A percentile compares a stretch with the other conserved stretches of the same genome.
Evolutionary conservation across 2,329 filamentous ascomycete species (phyloP).

Genomic region (Hymenoscyphus infarciens): DNA sequence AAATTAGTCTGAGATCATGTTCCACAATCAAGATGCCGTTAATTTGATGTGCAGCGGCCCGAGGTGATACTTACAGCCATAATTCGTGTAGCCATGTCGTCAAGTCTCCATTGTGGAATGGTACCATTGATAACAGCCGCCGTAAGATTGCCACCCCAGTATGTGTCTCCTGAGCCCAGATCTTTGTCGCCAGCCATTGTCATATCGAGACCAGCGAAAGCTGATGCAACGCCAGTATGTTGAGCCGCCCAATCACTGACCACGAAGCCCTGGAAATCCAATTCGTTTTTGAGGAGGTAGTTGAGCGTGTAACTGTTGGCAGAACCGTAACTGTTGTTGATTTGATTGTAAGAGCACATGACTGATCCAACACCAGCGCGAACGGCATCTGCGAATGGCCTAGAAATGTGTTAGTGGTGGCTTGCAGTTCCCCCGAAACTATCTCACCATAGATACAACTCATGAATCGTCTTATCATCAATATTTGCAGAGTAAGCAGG

Average conservation of each 20-base stretch:
- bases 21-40: neutral
- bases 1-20: neutral
- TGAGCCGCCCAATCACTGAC: conserved; percentile 79
- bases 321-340: conserved; percentile 78
- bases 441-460: conserved; percentile 53
- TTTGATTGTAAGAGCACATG: conserved; percentile 71
- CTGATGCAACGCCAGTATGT: conserved; percentile 63
- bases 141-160: conserved; percentile 83
- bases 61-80: conserved; percentile 49
- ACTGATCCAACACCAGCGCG: conserved; percentile 73
- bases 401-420: conserved; percentile 18
- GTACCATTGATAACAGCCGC: conserved; percentile 86
- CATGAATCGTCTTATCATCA: conserved; percentile 59
- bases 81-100: conserved; percentile 88
- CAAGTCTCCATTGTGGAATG: conserved; percentile 79
- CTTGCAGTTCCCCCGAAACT: neutral
- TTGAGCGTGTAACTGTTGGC: conserved; percentile 76
- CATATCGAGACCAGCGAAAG: conserved; percentile 80
- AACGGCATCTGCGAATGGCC: conserved; percentile 53
- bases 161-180: conserved; percentile 61
- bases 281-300: conserved; percentile 71
- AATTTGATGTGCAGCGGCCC: conserved; percentile 42
- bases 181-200: conserved; percentile 77
- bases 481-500: conserved; percentile 62
- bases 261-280: conserved; percentile 78